Conservation (phyloP, 305 asterid species). For the Nicotiana rustica region DNA sequence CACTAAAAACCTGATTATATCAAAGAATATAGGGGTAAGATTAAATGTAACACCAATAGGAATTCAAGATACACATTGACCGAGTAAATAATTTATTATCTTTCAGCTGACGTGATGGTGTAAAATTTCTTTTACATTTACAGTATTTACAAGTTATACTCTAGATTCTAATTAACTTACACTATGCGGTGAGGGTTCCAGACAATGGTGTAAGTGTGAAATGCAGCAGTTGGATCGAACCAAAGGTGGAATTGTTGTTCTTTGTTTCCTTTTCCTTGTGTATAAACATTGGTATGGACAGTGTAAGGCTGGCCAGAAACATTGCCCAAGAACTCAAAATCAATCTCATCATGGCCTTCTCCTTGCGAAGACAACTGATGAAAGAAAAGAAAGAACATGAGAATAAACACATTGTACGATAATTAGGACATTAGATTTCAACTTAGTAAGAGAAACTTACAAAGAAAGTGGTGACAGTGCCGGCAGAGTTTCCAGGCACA, state of each 20-base stretch:
- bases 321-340: constrained; percentile 61
- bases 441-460: constrained; percentile 32
- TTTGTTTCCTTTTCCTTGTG: constrained; percentile 58
- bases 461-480: constrained; percentile 62
- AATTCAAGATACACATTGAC: neutral
- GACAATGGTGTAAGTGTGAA: constrained; percentile 59
- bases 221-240: constrained; percentile 59
- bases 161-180: neutral
- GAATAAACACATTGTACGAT: neutral
- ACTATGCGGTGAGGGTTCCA: constrained; percentile 51
- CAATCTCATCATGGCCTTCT: constrained; percentile 54
- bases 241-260: constrained; percentile 59
- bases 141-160: neutral
- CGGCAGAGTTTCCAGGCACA: constrained; percentile 53
- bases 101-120: too few species aligned
- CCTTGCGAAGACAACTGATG: constrained; percentile 55
- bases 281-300: constrained; percentile 53
- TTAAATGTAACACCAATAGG: neutral
- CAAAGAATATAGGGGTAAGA: neutral
- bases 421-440: neutral
- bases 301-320: constrained; percentile 53
- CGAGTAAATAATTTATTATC: too few species aligned
- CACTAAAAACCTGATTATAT: constrained; percentile 47
- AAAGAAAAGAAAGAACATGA: neutral
- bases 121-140: too few species aligned